Conservation (phyloP, 176 grass and related monocot species). For the Rhynchospora tenuis region DNA sequence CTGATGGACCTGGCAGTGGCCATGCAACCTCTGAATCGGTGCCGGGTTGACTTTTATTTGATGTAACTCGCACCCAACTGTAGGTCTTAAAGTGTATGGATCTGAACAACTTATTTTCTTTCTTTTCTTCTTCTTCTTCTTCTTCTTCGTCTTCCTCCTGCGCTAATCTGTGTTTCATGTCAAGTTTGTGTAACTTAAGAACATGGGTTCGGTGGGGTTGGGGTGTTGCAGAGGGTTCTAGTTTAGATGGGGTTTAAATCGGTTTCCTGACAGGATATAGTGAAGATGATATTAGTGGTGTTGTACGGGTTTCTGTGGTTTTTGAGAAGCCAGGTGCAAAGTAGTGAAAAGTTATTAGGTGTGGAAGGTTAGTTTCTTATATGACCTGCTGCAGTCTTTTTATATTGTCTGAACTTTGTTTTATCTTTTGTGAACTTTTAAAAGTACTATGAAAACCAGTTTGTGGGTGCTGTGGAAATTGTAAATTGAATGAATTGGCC, state of each 20-base stretch:
- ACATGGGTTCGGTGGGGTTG: background rate
- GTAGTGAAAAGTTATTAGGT: conserved; percentile 7
- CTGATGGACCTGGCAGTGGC: conserved; percentile 34
- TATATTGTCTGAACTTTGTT: conserved; percentile 16
- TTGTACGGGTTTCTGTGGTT: conserved; percentile 32
- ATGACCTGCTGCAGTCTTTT: conserved; percentile 19
- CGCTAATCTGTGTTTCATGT: background rate
- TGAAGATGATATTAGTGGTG: conserved; percentile 1
- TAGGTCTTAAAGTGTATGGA: background rate
- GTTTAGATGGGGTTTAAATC: conserved; percentile 20
- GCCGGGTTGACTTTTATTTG: conserved; percentile 55
- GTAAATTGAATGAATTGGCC: conserved; percentile 5
- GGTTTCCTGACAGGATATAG: conserved; percentile 22
- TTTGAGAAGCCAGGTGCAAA: conserved; percentile 28
- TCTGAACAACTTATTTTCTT: background rate
- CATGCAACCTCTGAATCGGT: conserved; percentile 68
- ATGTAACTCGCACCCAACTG: background rate
- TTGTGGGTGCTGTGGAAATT: conserved; percentile 13
- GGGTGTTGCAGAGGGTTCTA: background rate
- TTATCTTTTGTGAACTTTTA: conserved; percentile 19
- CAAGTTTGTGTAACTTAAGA: conserved; percentile 16
- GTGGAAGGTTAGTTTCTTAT: conserved; percentile 21
- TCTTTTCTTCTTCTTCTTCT: background rate
- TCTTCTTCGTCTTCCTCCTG: background rate
- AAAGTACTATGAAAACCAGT: conserved; percentile 9